Base-by-base conservation (phyloP, 2,329 filamentous ascomycete genomes). In the Monilinia fructicola region DNA sequence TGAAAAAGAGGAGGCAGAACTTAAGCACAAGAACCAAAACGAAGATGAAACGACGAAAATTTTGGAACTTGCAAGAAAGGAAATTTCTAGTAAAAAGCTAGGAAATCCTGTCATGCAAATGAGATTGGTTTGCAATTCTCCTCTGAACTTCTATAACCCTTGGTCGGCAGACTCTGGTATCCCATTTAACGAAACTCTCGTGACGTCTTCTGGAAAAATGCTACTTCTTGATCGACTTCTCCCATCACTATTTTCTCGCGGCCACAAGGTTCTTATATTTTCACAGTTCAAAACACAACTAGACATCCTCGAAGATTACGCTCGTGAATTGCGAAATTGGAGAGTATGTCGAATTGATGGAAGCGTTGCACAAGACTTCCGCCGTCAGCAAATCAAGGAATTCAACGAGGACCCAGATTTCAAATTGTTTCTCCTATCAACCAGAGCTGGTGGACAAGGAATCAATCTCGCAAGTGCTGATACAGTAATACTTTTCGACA, bases 81-180 rank as follows among this genome's bases (percentile, higher is more conserved):
- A 97, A 76, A 91, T 98, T n/a, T 83, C 88, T 4, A 86, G 87
- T 54, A 98, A 98, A 80, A 97, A 96, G 74, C 83, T 98, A 1
- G 93, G 95, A 56, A 99, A 99, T 71, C 91, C 93, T 0, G 80
- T 98, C 26, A 92, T 97, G 83, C 95, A 99, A 76, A 86, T 97
- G 4, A 90, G 95, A 0, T 84, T 97, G 0, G 92, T 92, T 14
- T 98, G 95, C 78, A 97, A 99, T 77, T 92, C 88, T 0, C 95
- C 95, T 0, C 93, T 97, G 78, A 96, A 97, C 75, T 98, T 99
- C 77, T 98, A 96, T 79, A 96, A 93, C 76, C 94, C 95, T 0
- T 98, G 94, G 85, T 82, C 85, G 0, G 81, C 82, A 7, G 83
- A 85, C 21, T 82, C 84, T 1, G 83, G 84, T 7, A 77, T 84